Evolutionary conservation across 176 grass and related monocot species (phyloP).

Genomic region (bread wheat (Triticum aestivum)): DNA sequence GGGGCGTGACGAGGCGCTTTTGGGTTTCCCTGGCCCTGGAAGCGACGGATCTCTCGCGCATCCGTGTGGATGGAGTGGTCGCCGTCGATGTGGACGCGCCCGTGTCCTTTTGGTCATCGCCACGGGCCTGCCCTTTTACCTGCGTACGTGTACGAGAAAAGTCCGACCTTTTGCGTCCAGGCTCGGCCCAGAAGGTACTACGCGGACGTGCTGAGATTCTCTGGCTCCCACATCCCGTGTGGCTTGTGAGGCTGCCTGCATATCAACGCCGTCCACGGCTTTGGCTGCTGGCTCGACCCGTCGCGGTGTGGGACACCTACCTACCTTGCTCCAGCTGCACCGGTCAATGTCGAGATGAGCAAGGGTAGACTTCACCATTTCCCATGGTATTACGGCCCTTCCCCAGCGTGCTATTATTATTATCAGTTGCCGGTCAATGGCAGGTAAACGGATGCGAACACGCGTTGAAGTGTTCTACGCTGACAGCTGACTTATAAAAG

Average conservation of each 20-base stretch:
- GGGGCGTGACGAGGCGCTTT: neutral
- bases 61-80: neutral
- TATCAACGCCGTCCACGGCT: neutral
- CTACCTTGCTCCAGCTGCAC: too few relatives aligned
- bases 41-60: neutral
- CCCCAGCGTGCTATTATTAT: too few relatives aligned
- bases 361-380: neutral
- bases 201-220: neutral
- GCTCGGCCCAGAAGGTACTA: neutral
- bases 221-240: neutral
- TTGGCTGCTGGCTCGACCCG: neutral
- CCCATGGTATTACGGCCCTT: neutral
- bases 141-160: neutral
- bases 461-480: too few relatives aligned
- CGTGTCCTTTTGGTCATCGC: neutral
- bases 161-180: neutral
- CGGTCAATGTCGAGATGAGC: neutral
- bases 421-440: too few relatives aligned
- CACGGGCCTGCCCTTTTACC: neutral
- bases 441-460: too few relatives aligned
- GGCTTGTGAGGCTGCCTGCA: neutral
- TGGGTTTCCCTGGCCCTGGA: neutral
- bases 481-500: too few relatives aligned
- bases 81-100: slow-evolving; percentile 6
- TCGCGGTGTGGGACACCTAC: neutral